A percentile compares a stretch with the other conserved stretches of the same genome.
phyloP scores from a whole-genome alignment of 106 monocot genomes.

The Cymbidium sinense region DNA sequence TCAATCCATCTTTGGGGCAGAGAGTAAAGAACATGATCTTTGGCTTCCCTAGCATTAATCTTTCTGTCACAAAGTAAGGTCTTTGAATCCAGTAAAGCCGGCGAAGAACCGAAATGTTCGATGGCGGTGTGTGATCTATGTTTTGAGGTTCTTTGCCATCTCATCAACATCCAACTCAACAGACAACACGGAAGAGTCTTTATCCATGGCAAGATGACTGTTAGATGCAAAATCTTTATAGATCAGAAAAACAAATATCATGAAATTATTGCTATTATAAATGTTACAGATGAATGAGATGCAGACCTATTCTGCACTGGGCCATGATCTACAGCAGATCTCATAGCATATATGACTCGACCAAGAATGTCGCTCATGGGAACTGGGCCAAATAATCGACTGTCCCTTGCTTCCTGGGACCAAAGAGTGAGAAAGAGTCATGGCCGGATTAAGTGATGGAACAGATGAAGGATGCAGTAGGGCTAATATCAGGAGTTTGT shows the following conservation, averaged over 20 bases:
- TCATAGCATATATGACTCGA: conserved; percentile 46
- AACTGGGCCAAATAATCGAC: conserved; percentile 7
- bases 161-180: conserved; percentile 93
- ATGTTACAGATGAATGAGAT: not conserved
- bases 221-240: not conserved
- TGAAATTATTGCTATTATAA: not conserved
- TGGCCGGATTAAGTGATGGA: not conserved
- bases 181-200: conserved; percentile 63
- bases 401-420: conserved; percentile 53
- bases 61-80: not conserved
- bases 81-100: not conserved
- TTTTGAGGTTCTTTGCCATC: conserved; percentile 67
- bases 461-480: not conserved
- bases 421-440: not conserved
- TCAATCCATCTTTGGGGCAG: not conserved
- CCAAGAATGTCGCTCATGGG: conserved; percentile 35
- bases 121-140: conserved; percentile 10
- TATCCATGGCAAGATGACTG: conserved; percentile 50
- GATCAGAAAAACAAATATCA: not conserved
- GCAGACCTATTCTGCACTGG: conserved; percentile 79
- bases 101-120: not conserved
- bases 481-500: not conserved
- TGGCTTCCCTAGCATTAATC: not conserved
- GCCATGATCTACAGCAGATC: conserved; percentile 60
- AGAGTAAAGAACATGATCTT: not conserved